These are phyloP conservation scores for Chrysoporthe puriensis DNA, from an alignment of 2,329 filamentous ascomycete species.

Conservation along the genomic window DNA sequence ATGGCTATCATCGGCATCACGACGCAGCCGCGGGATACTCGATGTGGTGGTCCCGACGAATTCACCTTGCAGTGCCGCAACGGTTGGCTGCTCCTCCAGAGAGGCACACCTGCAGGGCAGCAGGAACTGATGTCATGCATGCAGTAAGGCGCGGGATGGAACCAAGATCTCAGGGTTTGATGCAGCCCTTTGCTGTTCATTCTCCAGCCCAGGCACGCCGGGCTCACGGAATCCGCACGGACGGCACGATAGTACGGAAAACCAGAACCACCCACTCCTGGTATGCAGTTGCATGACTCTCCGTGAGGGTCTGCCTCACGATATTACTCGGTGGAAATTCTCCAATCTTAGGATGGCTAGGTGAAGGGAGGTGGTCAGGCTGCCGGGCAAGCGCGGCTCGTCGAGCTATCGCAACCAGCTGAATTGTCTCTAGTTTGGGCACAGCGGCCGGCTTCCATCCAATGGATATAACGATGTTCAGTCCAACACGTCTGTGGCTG, in stretches of 20 bases:
- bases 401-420: neutral
- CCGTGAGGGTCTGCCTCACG: neutral
- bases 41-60: neutral
- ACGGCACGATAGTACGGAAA: neutral
- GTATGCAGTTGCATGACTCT: neutral
- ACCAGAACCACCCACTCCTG: neutral
- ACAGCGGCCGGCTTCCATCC: neutral
- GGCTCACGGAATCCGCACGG: neutral
- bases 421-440: neutral
- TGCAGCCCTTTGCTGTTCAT: constrained; percentile 10
- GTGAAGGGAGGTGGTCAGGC: neutral
- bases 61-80: neutral
- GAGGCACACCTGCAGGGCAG: constrained; percentile 19
- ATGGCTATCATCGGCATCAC: constrained; percentile 23
- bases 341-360: neutral
- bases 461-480: neutral
- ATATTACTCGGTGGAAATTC: neutral
- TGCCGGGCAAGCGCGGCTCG: neutral
- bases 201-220: neutral
- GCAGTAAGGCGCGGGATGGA: constrained; percentile 22
- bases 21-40: neutral
- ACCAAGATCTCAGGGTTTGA: constrained; percentile 22
- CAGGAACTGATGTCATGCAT: constrained; percentile 32
- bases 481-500: neutral
- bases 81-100: neutral